Evolutionary conservation across 2,329 filamentous ascomycete species (phyloP), one percentile per base, ranked within the genome.

Genomic region (Fonsecaea monophora): DNA sequence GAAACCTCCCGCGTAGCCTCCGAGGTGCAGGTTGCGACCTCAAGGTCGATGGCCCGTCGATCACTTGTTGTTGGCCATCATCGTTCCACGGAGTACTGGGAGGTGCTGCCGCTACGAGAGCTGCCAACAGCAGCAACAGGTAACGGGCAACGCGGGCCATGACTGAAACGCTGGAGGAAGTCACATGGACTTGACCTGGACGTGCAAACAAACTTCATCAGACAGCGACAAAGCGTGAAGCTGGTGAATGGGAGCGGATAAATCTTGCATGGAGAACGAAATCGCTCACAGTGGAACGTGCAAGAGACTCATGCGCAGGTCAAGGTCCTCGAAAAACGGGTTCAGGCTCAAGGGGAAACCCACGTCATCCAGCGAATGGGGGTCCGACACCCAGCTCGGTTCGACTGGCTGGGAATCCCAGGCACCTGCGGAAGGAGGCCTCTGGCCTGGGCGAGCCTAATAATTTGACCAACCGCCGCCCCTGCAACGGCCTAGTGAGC

Each of bases 1-100:
- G 84, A 81, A 96, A 96, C 76, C 87, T 87, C 71, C 92, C 92
- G 70, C 86, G 85, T 73, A 92, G 80, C 74, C 82, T 71, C 55
- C 71, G 63, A 3, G 54, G 66, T 35, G 53, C 57, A 48, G 65
- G 48, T 32, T 68, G 60, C 9, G 63, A 38, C 18, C 37, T 62
- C 10, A 56, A 40, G 15, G 42, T 53, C 32, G 42, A 37, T 35
- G 61, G 56, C 35, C 58, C 53, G 53, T 25, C 53, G 6, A 69
- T 12, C 12, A 63, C 56, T 38, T 68, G 62, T 55, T 68, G 64
- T 25, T 42, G 15, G 15, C 48, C 32, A 32, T 56, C 57, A 34
- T n/a, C 32, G n/a, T 62, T 42, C 25, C 50, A 48, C 48, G 58
- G 55, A 10, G 38, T 53, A 9, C 64, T 61, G 21, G 64, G 54